Evolutionary conservation across 116 monocot species (phyloP), one percentile per base, ranked within the genome.

Genomic region (Phalaenopsis hybrid): DNA sequence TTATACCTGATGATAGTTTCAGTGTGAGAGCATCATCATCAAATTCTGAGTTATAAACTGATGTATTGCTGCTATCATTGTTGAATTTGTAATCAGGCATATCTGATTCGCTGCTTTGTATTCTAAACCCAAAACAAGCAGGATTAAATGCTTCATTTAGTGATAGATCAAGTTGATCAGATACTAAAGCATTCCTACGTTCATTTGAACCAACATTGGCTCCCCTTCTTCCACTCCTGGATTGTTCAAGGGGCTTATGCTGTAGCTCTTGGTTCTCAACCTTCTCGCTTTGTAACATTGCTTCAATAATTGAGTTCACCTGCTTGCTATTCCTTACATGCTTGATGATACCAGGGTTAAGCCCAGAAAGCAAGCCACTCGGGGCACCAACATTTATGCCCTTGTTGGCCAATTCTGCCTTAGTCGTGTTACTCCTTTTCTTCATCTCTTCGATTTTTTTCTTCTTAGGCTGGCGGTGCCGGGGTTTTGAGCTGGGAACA

Each of bases 321-420:
- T 98, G 94, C 75, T 95, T 93, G 80, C 92, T 90, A 67, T 98
- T 95, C 81, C 95, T 91, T 8, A 98, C 98, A 83, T 95, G 91
- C 21, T 98, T 98, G 44, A 98, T 98, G 79, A 98, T 95, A 75
- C 98, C 98, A 55, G 95, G 98, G 77, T 98, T 93, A 81, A 95
- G 65, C 79, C 92, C 88, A 49, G 93, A 91, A 51, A 98, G 90
- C 68, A 95, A 85, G 15, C 93, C 98, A 85, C 86, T 90, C 4
- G 98, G 98, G 75, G 89, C 87, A 68, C 87, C 88, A 63, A 81
- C 76, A 72, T 89, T 98, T 1, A 72, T 76, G 58, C 81, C 86
- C 80, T 86, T 88, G 49, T 57, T 89, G 18, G 55, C 82, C 81
- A 88, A 87, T 79, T 88, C 90, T 45, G 48, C 86, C 85, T 84